These are phyloP conservation scores for Kalaharituber pfeilii DNA, from an alignment of 2,329 filamentous ascomycete genomes.

Conservation along the genomic window DNA sequence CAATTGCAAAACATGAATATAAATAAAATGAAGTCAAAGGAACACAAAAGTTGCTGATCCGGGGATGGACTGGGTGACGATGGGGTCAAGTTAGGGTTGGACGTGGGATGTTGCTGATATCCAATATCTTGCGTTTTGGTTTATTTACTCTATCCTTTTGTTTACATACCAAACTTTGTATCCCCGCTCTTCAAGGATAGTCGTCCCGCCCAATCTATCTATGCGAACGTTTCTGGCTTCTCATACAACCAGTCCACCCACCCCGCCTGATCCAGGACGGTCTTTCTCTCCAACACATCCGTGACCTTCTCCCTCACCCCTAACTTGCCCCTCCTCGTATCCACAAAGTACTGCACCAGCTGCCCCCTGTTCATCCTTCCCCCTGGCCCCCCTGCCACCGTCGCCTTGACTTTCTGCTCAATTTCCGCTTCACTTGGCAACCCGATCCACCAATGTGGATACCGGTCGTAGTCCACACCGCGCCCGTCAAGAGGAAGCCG, in stretches of 20 bases:
- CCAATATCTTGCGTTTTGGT: too few species aligned
- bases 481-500: slow-evolving; percentile 45
- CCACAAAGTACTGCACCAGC: slow-evolving; percentile 46
- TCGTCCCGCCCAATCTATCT: not conserved
- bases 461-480: slow-evolving; percentile 45
- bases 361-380: slow-evolving; percentile 35
- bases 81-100: too few species aligned
- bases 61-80: too few species aligned
- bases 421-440: slow-evolving; percentile 48
- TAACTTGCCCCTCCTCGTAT: slow-evolving; percentile 44
- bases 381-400: slow-evolving; percentile 30
- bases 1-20: too few species aligned
- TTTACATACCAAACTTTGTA: too few species aligned
- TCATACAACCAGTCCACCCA: slow-evolving; percentile 16
- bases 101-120: too few species aligned
- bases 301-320: slow-evolving; percentile 50
- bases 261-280: slow-evolving; percentile 41
- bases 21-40: too few species aligned
- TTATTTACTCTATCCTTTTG: too few species aligned
- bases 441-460: slow-evolving; percentile 53
- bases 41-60: too few species aligned
- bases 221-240: not conserved
- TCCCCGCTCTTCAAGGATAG: too few species aligned
- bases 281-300: slow-evolving; percentile 51
- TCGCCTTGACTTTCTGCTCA: slow-evolving; percentile 32